Conservation (phyloP, 2,329 filamentous ascomycete genomes). For the Penicillium sp. region DNA sequence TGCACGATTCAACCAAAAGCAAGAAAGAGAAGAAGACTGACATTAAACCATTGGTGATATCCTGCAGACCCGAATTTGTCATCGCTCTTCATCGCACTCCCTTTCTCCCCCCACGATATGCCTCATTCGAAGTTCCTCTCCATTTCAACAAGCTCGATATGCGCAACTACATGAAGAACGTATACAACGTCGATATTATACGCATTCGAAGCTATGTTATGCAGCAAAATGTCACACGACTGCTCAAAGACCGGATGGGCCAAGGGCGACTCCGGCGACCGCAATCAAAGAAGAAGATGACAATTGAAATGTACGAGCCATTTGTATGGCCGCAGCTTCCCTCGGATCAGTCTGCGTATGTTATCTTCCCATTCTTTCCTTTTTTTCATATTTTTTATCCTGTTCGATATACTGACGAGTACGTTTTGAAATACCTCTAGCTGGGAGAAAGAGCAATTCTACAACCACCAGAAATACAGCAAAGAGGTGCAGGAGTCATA, state of each 20-base stretch:
- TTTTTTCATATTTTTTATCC: slow-evolving; percentile 2
- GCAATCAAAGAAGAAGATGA: slow-evolving; percentile 83
- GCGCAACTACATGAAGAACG: slow-evolving; percentile 87
- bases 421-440: slow-evolving; percentile 27
- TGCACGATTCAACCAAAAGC: background rate
- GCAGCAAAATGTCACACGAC: slow-evolving; percentile 58
- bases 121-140: slow-evolving; percentile 85
- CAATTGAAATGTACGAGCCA: slow-evolving; percentile 77
- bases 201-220: slow-evolving; percentile 77
- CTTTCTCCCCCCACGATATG: slow-evolving; percentile 71
- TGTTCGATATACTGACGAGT: slow-evolving; percentile 15
- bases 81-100: slow-evolving; percentile 73
- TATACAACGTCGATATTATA: slow-evolving; percentile 70
- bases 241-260: slow-evolving; percentile 30
- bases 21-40: slow-evolving; percentile 1
- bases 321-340: slow-evolving; percentile 83
- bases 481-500: slow-evolving; percentile 37
- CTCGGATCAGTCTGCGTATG: slow-evolving; percentile 55
- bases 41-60: background rate
- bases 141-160: slow-evolving; percentile 95
- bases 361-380: slow-evolving; percentile 18
- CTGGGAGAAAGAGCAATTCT: slow-evolving; percentile 61
- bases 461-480: slow-evolving; percentile 48
- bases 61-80: slow-evolving; percentile 69
- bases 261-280: slow-evolving; percentile 65